Evolutionary conservation across 2,329 filamentous ascomycete genomes (phyloP), one percentile per base, ranked within the genome.

Genomic region (Sarocladiaceae sp.): DNA sequence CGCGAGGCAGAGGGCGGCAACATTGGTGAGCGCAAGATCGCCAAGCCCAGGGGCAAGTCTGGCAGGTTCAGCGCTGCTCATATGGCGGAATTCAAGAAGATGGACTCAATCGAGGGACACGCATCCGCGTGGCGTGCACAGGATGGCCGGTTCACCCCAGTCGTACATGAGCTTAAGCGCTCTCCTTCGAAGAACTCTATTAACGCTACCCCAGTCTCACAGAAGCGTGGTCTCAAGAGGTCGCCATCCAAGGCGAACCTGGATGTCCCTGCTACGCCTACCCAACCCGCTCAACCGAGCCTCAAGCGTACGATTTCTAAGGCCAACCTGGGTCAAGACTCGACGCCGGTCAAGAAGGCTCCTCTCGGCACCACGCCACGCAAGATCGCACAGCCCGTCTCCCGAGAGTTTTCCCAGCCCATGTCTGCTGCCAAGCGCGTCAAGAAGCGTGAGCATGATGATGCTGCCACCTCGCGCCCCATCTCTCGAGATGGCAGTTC

Each of bases 91-190:
- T 96, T 97, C 68, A 88, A 88, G 66, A 97, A 95, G 72, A 96
- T 97, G 91, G 89, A 95, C 60, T 96, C 90, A 2, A 96, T 97
- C 58, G 87, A 81, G 33, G 83, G 83, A 50, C 90, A 96, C 60
- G 74, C 88, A 7, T 95, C 90, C 10, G 78, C 83, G 13, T 93
- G 83, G 68, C 76, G 87, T 49, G 74, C 75, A 18, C 72, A 77
- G 48, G 64, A 72, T 4, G 72, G 63, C 27, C 72, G 74, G 7
- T 63, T 70, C 51, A 54, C 51, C 23, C 58, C 64, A 4, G 55
- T 58, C 29, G 63, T 64, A 45, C 51, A 59, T 27, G 61, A 68
- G 21, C 60, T 81, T 52, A 81, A 80, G 65, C 72, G 74, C 7
- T 60, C 58, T 57, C 65, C 66, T 15, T 66, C 71, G 44, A 83